Evolutionary conservation across 1,284 basidiomycete genomes (phyloP), one percentile per base, ranked within the genome.

Genomic region (Pseudozyma flocculosa): DNA sequence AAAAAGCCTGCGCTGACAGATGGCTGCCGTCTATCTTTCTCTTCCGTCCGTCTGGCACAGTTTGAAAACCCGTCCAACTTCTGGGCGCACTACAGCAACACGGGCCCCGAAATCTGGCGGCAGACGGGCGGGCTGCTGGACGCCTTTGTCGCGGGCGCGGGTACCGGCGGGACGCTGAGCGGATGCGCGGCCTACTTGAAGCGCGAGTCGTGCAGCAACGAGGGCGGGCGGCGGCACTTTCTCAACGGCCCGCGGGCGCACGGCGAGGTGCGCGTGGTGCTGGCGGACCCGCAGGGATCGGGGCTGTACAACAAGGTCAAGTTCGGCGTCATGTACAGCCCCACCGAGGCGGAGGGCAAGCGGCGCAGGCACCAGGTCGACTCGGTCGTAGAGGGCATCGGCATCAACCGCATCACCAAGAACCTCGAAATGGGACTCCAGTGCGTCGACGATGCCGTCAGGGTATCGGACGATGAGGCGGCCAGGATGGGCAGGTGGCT

Each of bases 121-220:
- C 95, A 98, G 75, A 92, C 90, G 0, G 87, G 86, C 62, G 92
- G 92, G 1, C 80, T 81, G 21, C 68, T 96, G 1, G 84, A 89
- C 70, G 92, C 88, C 2, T 97, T 97, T 73, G 88, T 99, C 24
- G 86, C 88, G n/a, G 95, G 95, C 1, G 92, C 93, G 55, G 92
- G 91, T 84, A 98, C 94, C 0, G 95, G 95, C 5, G 95, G 95
- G 3, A 97, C 94, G 0, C 85, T 99, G 36, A 87, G 91, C 0
- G 95, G 94, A 0, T 85, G 85, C 1, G 91, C 90, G 0, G 84
- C 82, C 40, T 95, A 84, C 72, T 80, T 98, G 43, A 95, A 82
- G 56, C 63, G 57, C 10, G 58, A 58, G n/a, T 83, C 58, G n/a
- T 66, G 58, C 52, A 4, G 36, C 40, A 50, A 45, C 0, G 57